Evolutionary conservation across 768 basidiomycete genomes (phyloP).

Genomic region (Boletus eberwhitei): DNA sequence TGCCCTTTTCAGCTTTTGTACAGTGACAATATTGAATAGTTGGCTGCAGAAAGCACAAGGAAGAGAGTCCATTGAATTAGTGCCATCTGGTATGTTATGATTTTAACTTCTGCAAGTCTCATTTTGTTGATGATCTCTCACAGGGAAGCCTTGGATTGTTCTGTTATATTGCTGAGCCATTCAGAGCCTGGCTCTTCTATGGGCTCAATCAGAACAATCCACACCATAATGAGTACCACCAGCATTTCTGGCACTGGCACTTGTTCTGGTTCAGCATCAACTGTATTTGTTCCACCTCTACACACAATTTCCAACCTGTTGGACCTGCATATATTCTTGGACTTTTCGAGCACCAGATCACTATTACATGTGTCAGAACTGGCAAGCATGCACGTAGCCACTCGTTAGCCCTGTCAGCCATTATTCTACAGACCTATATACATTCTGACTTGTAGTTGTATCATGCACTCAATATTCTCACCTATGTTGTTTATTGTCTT

Average conservation of each 20-base stretch:
- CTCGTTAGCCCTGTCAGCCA: no score
- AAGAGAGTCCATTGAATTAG: slow-evolving; percentile 91
- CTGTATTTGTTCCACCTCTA: slow-evolving; percentile 76
- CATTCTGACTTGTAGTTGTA: no score
- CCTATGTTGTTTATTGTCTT: no score
- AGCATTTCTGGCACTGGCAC: slow-evolving; percentile 34
- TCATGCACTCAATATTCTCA: no score
- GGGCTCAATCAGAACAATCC: slow-evolving; percentile 70
- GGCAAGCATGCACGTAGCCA: no score
- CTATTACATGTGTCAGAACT: no score
- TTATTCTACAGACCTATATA: no score
- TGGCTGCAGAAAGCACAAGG: slow-evolving; percentile 84
- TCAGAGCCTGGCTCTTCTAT: slow-evolving; percentile 44
- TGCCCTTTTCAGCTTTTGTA: slow-evolving; percentile 93
- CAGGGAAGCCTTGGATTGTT: slow-evolving; percentile 78
- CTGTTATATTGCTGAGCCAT: slow-evolving; percentile 48
- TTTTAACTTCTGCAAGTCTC: neutral
- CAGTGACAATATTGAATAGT: slow-evolving; percentile 80
- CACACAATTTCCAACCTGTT: slow-evolving; percentile 67
- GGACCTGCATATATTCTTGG: slow-evolving; percentile 51
- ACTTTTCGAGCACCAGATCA: slow-evolving; percentile 36
- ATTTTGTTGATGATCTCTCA: slow-evolving; percentile 1
- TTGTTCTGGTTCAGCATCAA: slow-evolving; percentile 59
- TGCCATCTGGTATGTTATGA: slow-evolving; percentile 67
- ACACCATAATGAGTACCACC: slow-evolving; percentile 47